A percentile compares a stretch with the other conserved stretches of the same genome.
Conservation (phyloP, 495 filamentous ascomycete species). For the Trichoderma erinaceum region DNA sequence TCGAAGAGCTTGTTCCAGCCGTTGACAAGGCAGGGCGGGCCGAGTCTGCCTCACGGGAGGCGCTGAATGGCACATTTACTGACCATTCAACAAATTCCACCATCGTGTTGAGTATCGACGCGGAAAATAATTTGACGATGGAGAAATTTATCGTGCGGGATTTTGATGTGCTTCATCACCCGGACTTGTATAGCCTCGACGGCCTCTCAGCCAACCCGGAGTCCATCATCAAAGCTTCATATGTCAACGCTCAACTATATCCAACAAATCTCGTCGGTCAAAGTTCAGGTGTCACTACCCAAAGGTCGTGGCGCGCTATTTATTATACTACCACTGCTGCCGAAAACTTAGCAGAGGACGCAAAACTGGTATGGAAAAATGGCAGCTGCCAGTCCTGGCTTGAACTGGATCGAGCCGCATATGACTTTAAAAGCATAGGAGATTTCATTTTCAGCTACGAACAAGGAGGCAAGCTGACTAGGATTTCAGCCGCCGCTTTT, state of each 20-base stretch:
- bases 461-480: not conserved
- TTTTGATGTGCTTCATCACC: slow-evolving; percentile 34
- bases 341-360: slow-evolving; percentile 23
- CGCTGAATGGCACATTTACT: slow-evolving; percentile 37
- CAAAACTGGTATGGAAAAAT: slow-evolving; percentile 23
- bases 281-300: slow-evolving; percentile 17
- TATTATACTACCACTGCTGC: slow-evolving; percentile 24
- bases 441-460: not conserved
- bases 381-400: slow-evolving; percentile 29
- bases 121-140: slow-evolving; percentile 37
- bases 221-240: slow-evolving; percentile 14
- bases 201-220: slow-evolving; percentile 10
- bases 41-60: slow-evolving; percentile 25
- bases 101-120: slow-evolving; percentile 38
- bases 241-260: slow-evolving; percentile 26
- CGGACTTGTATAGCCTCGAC: slow-evolving; percentile 22
- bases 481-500: not conserved
- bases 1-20: slow-evolving; percentile 35
- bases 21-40: slow-evolving; percentile 41
- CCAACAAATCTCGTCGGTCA: slow-evolving; percentile 22
- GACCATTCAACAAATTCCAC: slow-evolving; percentile 34
- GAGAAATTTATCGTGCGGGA: slow-evolving; percentile 35
- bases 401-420: slow-evolving; percentile 30
- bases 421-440: slow-evolving; percentile 9
- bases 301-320: slow-evolving; percentile 28